Evolutionary conservation across 1,139 yeast genomes (phyloP).

Genomic region (Candida labiduridarum): DNA sequence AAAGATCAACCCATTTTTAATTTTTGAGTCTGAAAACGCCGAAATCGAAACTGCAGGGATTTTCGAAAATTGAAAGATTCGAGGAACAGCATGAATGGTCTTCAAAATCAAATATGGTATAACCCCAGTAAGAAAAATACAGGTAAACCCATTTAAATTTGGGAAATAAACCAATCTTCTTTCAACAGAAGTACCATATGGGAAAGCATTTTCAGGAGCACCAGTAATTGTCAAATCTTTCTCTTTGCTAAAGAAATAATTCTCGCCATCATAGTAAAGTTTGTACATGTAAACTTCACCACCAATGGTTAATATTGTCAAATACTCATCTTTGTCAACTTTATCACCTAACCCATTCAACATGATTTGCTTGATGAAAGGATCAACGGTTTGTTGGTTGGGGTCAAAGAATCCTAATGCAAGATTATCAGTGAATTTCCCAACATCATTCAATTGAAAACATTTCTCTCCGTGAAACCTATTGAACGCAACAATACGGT

Average conservation of each 20-base stretch:
- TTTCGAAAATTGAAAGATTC: slow-evolving; percentile 68
- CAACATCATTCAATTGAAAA: slow-evolving; percentile 63
- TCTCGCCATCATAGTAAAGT: slow-evolving; percentile 54
- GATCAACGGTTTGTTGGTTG: slow-evolving; percentile 67
- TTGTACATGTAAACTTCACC: slow-evolving; percentile 77
- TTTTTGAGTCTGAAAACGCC: slow-evolving; percentile 42
- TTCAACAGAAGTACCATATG: slow-evolving; percentile 69
- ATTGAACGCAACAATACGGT: slow-evolving; percentile 65
- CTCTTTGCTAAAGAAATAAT: slow-evolving; percentile 50
- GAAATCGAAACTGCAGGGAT: slow-evolving; percentile 67
- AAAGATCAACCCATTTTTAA: slow-evolving; percentile 62
- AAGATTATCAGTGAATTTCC: slow-evolving; percentile 56
- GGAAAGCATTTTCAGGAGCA: slow-evolving; percentile 76
- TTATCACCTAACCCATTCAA: slow-evolving; percentile 68
- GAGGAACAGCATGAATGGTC: slow-evolving; percentile 63
- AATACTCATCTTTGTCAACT: slow-evolving; percentile 53
- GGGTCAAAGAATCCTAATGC: slow-evolving; percentile 59
- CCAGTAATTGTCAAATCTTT: slow-evolving; percentile 59
- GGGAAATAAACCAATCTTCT: slow-evolving; percentile 65
- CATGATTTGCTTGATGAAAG: slow-evolving; percentile 71
- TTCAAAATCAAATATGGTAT: slow-evolving; percentile 72
- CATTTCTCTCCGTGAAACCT: slow-evolving; percentile 67
- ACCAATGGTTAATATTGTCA: slow-evolving; percentile 74
- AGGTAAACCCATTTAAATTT: slow-evolving; percentile 58
- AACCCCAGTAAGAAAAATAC: slow-evolving; percentile 74